Evolutionary conservation across 306 rosid genomes (phyloP), one percentile per base, ranked within the genome.

Genomic region (Lablab purpureus): DNA sequence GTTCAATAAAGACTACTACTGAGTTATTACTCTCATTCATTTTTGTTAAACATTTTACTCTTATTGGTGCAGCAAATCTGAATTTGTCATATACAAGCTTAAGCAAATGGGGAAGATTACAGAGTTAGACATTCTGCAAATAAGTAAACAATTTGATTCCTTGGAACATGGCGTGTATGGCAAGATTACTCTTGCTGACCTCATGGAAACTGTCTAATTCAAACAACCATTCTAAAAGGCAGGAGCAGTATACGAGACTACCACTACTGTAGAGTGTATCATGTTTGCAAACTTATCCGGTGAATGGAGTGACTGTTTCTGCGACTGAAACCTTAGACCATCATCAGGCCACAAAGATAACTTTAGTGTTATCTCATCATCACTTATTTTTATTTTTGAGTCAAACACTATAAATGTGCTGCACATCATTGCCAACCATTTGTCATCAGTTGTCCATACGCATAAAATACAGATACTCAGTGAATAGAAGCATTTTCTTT

Each of bases 21-120:
- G 64, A 70, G 51, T 23, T 79, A 21, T 60, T 41, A 60, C 7
- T 55, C 11, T n/a, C 8, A 15, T 70, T 80, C 56, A 28, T 32
- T 64, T 51, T 37, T 5, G n/a, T 32, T 66, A 45, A 49, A 34
- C 37, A 32, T 67, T 54, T 58, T 74, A 40, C 10, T 69, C 62
- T 67, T 68, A 1, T 37, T 52, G 3, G 62, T 82, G 79, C 91
- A 93, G 91, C 65, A 91, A 93, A 83, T 87, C 91, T 2, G 97
- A 93, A 45, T 91, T 87, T 79, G 75, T 90, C 15, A 65, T 91
- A 76, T 89, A 83, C 92, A 93, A 91, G 92, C 96, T 93, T 12
- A 93, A 66, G 83, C 80, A 88, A 90, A 89, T 93, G 94, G 91
- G 92, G 18, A 93, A 70, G 82, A 83, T 89, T 67, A 19, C 88